Base-by-base conservation (phyloP, 2,329 filamentous ascomycete species). In the Cadophora luteo-olivacea region DNA sequence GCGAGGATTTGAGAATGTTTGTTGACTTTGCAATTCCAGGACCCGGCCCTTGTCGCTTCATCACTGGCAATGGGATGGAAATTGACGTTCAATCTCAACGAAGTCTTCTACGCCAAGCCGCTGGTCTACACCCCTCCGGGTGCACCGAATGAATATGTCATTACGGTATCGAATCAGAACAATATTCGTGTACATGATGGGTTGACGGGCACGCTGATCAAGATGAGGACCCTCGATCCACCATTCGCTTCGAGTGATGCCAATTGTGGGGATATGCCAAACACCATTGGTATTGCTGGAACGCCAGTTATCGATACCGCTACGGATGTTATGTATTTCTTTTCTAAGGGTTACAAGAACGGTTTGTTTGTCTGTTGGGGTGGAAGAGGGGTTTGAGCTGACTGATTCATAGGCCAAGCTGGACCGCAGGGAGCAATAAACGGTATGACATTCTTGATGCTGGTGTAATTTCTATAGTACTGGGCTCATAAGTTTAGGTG, bases 161-260 rank as follows among this genome's bases (percentile, higher is more conserved):
- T 84, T 72, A 76, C 86, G 9, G 83, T 86, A 1, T 87, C 86
- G 0, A 85, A 85, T 0, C 84, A 86, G 74, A 88, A 88, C 75
- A 86, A 85, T 57, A 77, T 87, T 14, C 86, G 87, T 75, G 86
- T 86, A 64, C 75, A 88, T 41, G 80, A 88, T 72, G 84, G 84
- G 0, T 83, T 84, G 73, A 86, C 84, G 0, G 86, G 86, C n/a
- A 80, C 77, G 3, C 83, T 87, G 24, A 70, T 87, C 22, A 76
- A 77, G 0, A 79, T 78, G 1, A 78, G 84, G 14, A 86, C 83
- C 33, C 78, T 88, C 0, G 81, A 81, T 66, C 81, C 84, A 48
- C 83, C 83, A 8, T 85, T 85, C 70, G 72, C 66, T 33, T 66
- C 68, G 4, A 41, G 25, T 29, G 67, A 72, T 57, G 54, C 70